phyloP scores from a whole-genome alignment of 2,329 filamentous ascomycete genomes.

The Paramyrothecium sp. region DNA sequence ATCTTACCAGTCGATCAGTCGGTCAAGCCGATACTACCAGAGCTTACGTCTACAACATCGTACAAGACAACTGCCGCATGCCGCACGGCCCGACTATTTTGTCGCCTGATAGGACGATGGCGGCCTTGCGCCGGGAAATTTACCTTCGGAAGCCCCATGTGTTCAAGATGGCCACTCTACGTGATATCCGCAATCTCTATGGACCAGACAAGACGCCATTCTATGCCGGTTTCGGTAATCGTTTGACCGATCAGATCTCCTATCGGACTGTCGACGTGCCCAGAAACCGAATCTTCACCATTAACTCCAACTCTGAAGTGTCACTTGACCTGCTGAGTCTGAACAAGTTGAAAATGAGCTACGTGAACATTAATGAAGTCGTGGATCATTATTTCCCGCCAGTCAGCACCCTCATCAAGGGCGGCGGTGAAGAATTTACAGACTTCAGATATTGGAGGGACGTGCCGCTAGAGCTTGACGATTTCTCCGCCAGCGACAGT shows the following conservation, averaged over 20 bases:
- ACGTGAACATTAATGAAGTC: constrained; percentile 94
- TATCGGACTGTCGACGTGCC: constrained; percentile 97
- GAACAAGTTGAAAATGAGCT: constrained; percentile 94
- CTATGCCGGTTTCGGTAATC: constrained; percentile 95
- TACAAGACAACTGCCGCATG: constrained; percentile 81
- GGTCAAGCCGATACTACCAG: constrained; percentile 90
- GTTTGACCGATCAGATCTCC: constrained; percentile 91
- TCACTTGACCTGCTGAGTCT: constrained; percentile 85
- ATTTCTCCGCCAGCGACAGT: constrained; percentile 82
- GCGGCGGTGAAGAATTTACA: constrained; percentile 90
- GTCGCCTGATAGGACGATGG: constrained; percentile 92
- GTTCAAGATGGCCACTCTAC: constrained; percentile 98
- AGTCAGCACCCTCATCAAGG: constrained; percentile 79
- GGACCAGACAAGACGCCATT: constrained; percentile 77
- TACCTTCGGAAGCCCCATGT: constrained; percentile 96
- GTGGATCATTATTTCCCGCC: constrained; percentile 98
- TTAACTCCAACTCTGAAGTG: constrained; percentile 97
- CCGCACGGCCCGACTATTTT: constrained; percentile 92
- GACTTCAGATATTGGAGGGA: constrained; percentile 98
- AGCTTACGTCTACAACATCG: constrained; percentile 84
- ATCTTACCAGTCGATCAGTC: constrained; percentile 89
- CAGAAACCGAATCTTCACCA: constrained; percentile 92
- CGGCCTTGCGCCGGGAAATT: constrained; percentile 85
- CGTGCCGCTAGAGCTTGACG: constrained; percentile 76
- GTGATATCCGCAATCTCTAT: constrained; percentile 91